Evolutionary conservation across 2,329 filamentous ascomycete genomes (phyloP).

Genomic region (Sclerotinia glacialis): DNA sequence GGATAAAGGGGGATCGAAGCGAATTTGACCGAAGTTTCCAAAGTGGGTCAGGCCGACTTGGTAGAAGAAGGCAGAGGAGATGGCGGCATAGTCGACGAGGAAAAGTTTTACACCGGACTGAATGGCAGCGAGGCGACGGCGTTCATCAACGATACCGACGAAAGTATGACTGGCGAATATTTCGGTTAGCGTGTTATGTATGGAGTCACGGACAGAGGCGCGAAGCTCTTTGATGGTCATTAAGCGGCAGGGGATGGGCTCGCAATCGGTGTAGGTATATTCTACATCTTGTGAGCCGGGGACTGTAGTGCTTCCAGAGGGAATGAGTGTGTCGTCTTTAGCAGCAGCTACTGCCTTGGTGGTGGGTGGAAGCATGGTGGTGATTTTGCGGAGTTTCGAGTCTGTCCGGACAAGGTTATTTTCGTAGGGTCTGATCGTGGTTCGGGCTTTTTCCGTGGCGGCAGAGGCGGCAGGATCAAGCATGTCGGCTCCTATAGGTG

Average conservation of each 20-base stretch:
- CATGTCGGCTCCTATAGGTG: constrained; percentile 36
- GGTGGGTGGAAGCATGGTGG: constrained; percentile 78
- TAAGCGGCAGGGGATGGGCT: constrained; percentile 68
- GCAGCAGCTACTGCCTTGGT: constrained; percentile 34
- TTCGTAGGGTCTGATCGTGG: constrained; percentile 66
- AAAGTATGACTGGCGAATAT: constrained; percentile 87
- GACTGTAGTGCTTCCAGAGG: background rate
- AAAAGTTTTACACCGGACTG: constrained; percentile 91
- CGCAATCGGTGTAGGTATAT: constrained; percentile 70
- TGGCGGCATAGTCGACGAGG: constrained; percentile 86
- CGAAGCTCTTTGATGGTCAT: constrained; percentile 85
- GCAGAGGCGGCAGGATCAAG: constrained; percentile 30
- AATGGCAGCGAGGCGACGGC: constrained; percentile 82
- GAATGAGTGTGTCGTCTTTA: constrained; percentile 32
- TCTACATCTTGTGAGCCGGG: constrained; percentile 51
- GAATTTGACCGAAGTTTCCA: constrained; percentile 85
- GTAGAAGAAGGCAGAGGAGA: constrained; percentile 89
- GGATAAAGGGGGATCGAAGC: constrained; percentile 72
- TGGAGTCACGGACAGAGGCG: constrained; percentile 71
- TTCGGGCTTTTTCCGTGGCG: constrained; percentile 35
- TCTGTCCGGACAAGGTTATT: constrained; percentile 92
- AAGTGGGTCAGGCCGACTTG: constrained; percentile 94
- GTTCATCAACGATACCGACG: constrained; percentile 87
- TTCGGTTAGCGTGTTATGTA: constrained; percentile 83
- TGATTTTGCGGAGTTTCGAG: constrained; percentile 86